These are phyloP conservation scores for Cystobasidiaceae sp. DNA, from an alignment of 1,284 basidiomycete genomes.

Conservation along the genomic window DNA sequence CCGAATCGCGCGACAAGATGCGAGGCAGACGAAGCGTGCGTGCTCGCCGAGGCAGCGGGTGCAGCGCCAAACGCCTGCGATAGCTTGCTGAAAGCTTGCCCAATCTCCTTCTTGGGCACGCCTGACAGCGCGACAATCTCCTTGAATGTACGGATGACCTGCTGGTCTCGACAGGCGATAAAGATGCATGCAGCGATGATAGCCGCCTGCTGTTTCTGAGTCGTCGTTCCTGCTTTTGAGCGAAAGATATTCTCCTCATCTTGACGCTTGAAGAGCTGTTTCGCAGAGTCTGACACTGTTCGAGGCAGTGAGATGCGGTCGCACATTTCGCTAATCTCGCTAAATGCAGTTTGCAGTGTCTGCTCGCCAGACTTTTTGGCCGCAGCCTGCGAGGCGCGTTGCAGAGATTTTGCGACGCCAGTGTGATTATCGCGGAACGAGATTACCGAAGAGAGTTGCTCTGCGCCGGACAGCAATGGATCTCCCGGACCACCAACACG, in stretches of 20 bases:
- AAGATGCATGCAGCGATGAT: slow-evolving; percentile 97
- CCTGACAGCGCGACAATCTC: slow-evolving; percentile 91
- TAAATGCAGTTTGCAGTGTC: slow-evolving; percentile 78
- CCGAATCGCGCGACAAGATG: slow-evolving; percentile 88
- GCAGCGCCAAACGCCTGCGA: slow-evolving; percentile 76
- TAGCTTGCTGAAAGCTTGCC: slow-evolving; percentile 88
- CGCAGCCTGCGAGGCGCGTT: slow-evolving; percentile 78
- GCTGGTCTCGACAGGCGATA: slow-evolving; percentile 89
- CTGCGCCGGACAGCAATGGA: slow-evolving; percentile 79
- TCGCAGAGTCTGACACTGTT: slow-evolving; percentile 88
- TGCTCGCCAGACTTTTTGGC: slow-evolving; percentile 68
- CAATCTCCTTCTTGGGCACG: slow-evolving; percentile 91
- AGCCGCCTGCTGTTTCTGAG: slow-evolving; percentile 59
- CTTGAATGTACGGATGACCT: slow-evolving; percentile 88
- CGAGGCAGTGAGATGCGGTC: slow-evolving; percentile 92
- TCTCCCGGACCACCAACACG: slow-evolving; percentile 98
- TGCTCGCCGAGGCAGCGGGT: slow-evolving; percentile 39
- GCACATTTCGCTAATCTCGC: slow-evolving; percentile 87
- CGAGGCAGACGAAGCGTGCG: slow-evolving; percentile 59
- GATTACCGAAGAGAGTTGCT: slow-evolving; percentile 89
- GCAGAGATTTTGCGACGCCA: slow-evolving; percentile 83
- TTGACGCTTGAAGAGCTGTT: slow-evolving; percentile 93
- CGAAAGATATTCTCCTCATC: slow-evolving; percentile 90
- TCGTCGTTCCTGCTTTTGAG: slow-evolving; percentile 61
- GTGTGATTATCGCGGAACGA: slow-evolving; percentile 91